phyloP scores from a whole-genome alignment of 2,329 filamentous ascomycete genomes.

The Cladosporium sp. region DNA sequence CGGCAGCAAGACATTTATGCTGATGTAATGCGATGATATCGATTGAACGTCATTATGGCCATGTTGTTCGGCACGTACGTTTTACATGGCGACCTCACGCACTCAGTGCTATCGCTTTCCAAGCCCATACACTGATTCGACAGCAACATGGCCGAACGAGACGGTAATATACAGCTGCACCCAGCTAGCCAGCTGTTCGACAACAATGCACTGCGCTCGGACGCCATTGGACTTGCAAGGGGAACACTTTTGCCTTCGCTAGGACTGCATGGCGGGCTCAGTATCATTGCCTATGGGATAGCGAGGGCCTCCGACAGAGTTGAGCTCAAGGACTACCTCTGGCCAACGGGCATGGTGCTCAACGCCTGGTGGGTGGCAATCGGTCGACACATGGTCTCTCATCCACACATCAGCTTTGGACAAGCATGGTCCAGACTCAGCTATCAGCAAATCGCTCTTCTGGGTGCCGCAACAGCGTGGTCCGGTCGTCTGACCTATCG shows the following conservation, averaged over 20 bases:
- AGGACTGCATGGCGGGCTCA: conserved; percentile 55
- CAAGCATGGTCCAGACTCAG: conserved; percentile 53
- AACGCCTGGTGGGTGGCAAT: conserved; percentile 65
- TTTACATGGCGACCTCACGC: background rate
- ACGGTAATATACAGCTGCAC: background rate
- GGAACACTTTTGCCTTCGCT: conserved; percentile 58
- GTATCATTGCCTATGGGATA: conserved; percentile 54
- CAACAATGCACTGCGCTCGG: conserved; percentile 31
- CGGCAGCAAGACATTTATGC: background rate
- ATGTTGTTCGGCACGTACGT: background rate
- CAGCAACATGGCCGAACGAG: background rate
- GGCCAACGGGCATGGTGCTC: conserved; percentile 42
- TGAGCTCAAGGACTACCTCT: conserved; percentile 63
- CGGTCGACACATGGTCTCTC: conserved; percentile 51
- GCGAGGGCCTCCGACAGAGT: conserved; percentile 57
- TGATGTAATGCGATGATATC: background rate
- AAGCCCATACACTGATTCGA: background rate
- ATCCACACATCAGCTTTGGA: conserved; percentile 46
- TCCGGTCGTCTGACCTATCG: conserved; percentile 59
- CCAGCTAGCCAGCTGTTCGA: background rate
- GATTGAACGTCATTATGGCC: background rate
- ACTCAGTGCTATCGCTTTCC: background rate
- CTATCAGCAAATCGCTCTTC: conserved; percentile 58
- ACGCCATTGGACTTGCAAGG: conserved; percentile 52
- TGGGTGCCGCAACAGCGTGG: conserved; percentile 61